Base-by-base conservation (phyloP, 495 filamentous ascomycete species). In the Pyrenula massariospora region DNA sequence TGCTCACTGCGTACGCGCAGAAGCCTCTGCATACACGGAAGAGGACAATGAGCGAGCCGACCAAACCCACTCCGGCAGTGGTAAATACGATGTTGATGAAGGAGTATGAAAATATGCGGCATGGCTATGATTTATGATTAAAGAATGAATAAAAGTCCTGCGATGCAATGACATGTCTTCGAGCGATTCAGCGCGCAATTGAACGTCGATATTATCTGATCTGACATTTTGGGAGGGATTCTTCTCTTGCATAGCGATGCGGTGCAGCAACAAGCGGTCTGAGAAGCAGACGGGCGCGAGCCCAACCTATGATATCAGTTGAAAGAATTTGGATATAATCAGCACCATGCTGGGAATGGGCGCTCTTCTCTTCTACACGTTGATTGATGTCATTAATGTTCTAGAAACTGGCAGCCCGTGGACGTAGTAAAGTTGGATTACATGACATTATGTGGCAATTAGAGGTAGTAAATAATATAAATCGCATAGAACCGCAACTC, bases 1-100 rank as follows among this genome's bases (percentile, higher is more conserved):
- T 97, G 65, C 76, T 94, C 64, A 89, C 97, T 60, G 93, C 89
- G 58, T 88, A 95, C 65, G 91, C 93, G 42, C 85, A 89, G 72
- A 92, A 92, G 65, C 88, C 87, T 3, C 75, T 76, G 57, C 73
- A 78, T 60, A 64, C 69, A 3, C 74, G 75, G 58, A 66, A 83
- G 51, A 70, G 84, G 57, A 85, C 83, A 2, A 80, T 80, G 22
- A 80, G 77, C 60, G 75, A 52, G 50, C 50, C 50, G 8, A 52
- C 22, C 10, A 52, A 24, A 10, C n/a, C 50, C 8, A 52, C 50
- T 10, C 19, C 50, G 10, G 50, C 50, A 10, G 50, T 52, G 19
- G 50, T 24, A 10, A 19, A 24, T 24, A 52, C 19, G 22, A 20
- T 20, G 19, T 21, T 52, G 50, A 52, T 52, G 50, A 52, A 52